A percentile compares a stretch with the other conserved stretches of the same genome.
Evolutionary conservation across 2,329 filamentous ascomycete species (phyloP).

Genomic region (Monosporascus sp.): DNA sequence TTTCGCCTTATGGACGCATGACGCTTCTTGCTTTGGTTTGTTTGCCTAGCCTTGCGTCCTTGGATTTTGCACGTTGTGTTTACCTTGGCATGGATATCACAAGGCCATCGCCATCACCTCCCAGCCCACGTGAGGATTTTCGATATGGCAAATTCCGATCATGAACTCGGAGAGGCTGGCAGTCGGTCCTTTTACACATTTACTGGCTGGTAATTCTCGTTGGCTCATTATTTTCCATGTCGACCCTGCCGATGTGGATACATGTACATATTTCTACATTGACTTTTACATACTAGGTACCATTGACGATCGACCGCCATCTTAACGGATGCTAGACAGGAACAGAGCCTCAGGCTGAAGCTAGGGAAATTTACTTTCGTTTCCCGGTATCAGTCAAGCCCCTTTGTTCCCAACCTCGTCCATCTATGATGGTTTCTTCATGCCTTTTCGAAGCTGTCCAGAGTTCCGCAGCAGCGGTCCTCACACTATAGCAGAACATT

Average conservation of each 20-base stretch:
- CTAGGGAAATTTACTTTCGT: too few relatives aligned
- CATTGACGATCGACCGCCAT: not conserved
- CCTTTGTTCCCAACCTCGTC: too few relatives aligned
- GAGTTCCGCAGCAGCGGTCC: too few relatives aligned
- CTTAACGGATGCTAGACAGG: not conserved
- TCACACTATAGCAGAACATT: too few relatives aligned
- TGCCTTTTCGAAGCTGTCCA: too few relatives aligned
- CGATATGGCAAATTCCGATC: not conserved
- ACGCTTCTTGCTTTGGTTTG: not conserved
- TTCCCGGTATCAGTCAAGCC: too few relatives aligned
- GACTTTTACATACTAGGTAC: not conserved
- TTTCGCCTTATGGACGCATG: not conserved
- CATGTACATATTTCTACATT: not conserved
- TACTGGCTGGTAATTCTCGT: not conserved
- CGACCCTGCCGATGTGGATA: not conserved
- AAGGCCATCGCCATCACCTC: not conserved
- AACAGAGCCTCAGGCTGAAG: not conserved
- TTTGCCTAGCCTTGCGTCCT: not conserved
- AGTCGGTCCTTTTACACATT: not conserved
- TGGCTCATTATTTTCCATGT: not conserved
- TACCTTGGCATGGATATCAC: not conserved
- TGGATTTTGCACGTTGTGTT: not conserved
- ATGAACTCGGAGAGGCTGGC: not conserved
- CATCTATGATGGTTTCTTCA: too few relatives aligned
- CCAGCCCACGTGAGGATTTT: not conserved